These are phyloP conservation scores for Pezizomycotina sp. DNA, from an alignment of 2,329 filamentous ascomycete genomes.

Conservation along the genomic window DNA sequence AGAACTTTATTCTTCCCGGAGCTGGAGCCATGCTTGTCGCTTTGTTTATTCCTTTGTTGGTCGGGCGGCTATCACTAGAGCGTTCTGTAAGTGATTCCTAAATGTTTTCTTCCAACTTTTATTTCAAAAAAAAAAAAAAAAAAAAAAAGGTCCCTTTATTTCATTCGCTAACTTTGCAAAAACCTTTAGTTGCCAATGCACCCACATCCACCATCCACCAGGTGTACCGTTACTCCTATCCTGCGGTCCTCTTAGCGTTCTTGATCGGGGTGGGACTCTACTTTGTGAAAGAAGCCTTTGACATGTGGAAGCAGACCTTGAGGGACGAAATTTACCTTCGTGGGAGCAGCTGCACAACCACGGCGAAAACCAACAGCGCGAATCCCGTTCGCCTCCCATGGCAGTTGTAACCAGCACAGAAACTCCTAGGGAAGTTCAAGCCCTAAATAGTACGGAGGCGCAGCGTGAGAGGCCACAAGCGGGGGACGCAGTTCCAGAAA, in stretches of 20 bases:
- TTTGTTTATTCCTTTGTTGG: constrained; percentile 45
- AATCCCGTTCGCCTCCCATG: not conserved
- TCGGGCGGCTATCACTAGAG: constrained; percentile 39
- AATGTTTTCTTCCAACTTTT: not conserved
- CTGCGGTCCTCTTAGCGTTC: constrained; percentile 34
- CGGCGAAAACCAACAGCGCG: constrained; percentile 38
- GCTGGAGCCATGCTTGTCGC: constrained; percentile 44
- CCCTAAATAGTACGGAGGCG: too few relatives aligned
- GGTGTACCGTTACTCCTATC: constrained; percentile 55
- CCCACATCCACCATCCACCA: constrained; percentile 22
- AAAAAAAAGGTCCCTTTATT: not conserved
- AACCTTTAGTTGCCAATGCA: constrained; percentile 22
- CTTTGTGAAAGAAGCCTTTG: constrained; percentile 38
- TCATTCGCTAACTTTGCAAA: not conserved
- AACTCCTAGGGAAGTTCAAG: too few relatives aligned
- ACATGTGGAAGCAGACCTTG: constrained; percentile 63
- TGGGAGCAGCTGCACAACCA: constrained; percentile 93
- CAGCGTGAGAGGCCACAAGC: too few relatives aligned
- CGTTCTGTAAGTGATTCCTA: constrained; percentile 19
- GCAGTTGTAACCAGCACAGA: not conserved
- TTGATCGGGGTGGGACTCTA: constrained; percentile 25
- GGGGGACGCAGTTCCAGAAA: too few relatives aligned
- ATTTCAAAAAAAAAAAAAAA: not conserved
- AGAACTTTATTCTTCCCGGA: constrained; percentile 69
- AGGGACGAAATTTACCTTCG: constrained; percentile 93